Percentiles rank a stretch among this genome's conserved stretches.
Evolutionary conservation across 352 stramenopile genomes (phyloP).

Genomic region (Globisporangium takayamanum): DNA sequence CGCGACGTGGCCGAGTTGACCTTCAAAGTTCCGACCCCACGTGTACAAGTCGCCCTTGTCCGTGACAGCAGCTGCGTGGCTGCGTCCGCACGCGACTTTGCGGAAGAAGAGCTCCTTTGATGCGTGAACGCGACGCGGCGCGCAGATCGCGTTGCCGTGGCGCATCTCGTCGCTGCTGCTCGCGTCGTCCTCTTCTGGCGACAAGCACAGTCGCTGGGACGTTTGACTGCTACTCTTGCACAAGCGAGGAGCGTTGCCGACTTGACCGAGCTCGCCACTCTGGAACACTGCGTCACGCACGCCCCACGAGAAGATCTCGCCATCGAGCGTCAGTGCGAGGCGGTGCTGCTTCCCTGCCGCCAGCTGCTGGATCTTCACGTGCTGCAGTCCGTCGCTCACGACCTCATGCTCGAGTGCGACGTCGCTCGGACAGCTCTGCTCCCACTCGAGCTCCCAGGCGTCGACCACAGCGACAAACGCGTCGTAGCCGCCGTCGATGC

Average conservation of each 20-base stretch:
- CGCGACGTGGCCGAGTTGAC: conserved; percentile 69
- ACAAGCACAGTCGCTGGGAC: conserved; percentile 6
- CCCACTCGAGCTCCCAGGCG: conserved; percentile 49
- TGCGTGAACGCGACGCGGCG: conserved; percentile 26
- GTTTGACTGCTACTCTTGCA: conserved; percentile 8
- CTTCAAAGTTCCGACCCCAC: conserved; percentile 85
- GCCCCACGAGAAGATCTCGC: conserved; percentile 65
- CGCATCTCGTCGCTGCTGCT: not conserved
- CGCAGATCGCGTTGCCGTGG: conserved; percentile 15
- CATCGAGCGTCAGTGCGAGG: conserved; percentile 50
- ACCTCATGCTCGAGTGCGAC: conserved; percentile 28
- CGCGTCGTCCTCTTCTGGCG: conserved; percentile 5
- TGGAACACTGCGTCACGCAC: conserved; percentile 16
- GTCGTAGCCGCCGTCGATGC: conserved; percentile 41
- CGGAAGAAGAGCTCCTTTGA: conserved; percentile 46
- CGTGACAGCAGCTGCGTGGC: conserved; percentile 71
- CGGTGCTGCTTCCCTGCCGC: conserved; percentile 50
- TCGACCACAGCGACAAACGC: conserved; percentile 49
- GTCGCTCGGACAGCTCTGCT: conserved; percentile 4
- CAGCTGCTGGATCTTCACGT: conserved; percentile 47
- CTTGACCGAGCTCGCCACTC: conserved; percentile 39
- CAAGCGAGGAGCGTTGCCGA: conserved; percentile 8
- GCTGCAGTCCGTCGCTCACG: conserved; percentile 26
- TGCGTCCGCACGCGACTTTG: conserved; percentile 58
- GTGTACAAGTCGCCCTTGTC: conserved; percentile 83